Evolutionary conservation across 2,329 filamentous ascomycete species (phyloP), one percentile per base, ranked within the genome.

Genomic region (Scolecobasidium constrictum): DNA sequence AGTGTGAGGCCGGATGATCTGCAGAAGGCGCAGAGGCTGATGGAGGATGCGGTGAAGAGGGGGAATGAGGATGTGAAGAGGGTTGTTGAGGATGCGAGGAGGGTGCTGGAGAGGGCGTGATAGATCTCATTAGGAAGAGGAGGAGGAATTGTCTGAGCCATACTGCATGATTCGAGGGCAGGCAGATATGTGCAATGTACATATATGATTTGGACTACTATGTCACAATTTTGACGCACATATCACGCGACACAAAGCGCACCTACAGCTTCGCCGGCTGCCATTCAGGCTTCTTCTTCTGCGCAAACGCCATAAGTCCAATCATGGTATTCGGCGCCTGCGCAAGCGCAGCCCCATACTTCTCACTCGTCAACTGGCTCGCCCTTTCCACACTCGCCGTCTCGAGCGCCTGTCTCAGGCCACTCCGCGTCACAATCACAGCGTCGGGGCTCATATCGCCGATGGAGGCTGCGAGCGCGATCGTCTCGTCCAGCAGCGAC

Each of bases 21-120:
- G 45, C 65, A 68, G 47, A 71, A 69, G 53, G 68, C 67, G 12
- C 58, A 59, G 22, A 61, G 61, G 50, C 47, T 54, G 50, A 72
- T 72, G 69, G 68, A 72, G 49, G 68, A 70, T 41, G 61, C 69
- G 28, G 65, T 68, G 2, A 67, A 70, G 57, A 69, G 64, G 53
- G 66, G 64, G 3, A 58, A 58, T 22, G 57, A 53, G 1, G 67
- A 71, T 54, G 59, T 71, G 17, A 71, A 70, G 62, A 62, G 62
- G 54, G 64, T 70, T 46, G 58, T 63, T 4, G 67, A 71, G 39
- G 61, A 59, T 1, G 66, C 66, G 18, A 71, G 64, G 57, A 67
- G 61, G 56, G 66, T 67, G 21, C 52, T 72, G 46, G 60, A 63
- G 26, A 9, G 9, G 26, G 26, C 26, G n/a, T 31, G n/a, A n/a